These are phyloP conservation scores for Coprinopsis strossmayeri DNA, from an alignment of 768 basidiomycete genomes.

Conservation along the genomic window DNA sequence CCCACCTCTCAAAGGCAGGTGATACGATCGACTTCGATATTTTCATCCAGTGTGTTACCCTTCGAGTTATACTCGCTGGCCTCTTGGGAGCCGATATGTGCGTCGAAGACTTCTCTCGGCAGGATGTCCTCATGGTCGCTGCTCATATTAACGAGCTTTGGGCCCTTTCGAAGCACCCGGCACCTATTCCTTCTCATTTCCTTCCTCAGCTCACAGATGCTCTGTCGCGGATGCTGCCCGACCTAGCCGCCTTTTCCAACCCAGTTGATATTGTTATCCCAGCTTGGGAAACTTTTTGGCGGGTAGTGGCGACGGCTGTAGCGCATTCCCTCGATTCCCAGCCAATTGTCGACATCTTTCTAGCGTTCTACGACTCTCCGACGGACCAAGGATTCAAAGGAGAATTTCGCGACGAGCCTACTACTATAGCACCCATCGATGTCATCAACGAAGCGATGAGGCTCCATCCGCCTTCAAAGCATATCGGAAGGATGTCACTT, in stretches of 20 bases:
- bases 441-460: conserved; percentile 41
- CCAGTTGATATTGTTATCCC: conserved; percentile 51
- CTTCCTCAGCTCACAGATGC: conserved; percentile 27
- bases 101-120: conserved; percentile 20
- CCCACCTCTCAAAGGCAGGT: not conserved
- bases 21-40: not conserved
- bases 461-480: conserved; percentile 44
- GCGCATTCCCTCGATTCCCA: conserved; percentile 29
- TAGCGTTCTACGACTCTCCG: conserved; percentile 28
- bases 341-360: conserved; percentile 22
- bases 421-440: conserved; percentile 24
- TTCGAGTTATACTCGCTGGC: conserved; percentile 35
- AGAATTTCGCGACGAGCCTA: conserved; percentile 1
- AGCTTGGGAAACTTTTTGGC: conserved; percentile 58
- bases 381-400: conserved; percentile 21
- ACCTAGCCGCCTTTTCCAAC: conserved; percentile 23
- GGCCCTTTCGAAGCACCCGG: conserved; percentile 34
- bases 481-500: conserved; percentile 28
- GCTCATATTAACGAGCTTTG: conserved; percentile 39
- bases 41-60: conserved; percentile 38
- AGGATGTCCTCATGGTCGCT: conserved; percentile 31
- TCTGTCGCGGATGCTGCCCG: conserved; percentile 36
- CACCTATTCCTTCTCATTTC: conserved; percentile 22
- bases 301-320: conserved; percentile 41
- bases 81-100: conserved; percentile 30